Evolutionary conservation across 331 rosid genomes (phyloP), one percentile per base, ranked within the genome.

Genomic region (Phaseolus coccineus): DNA sequence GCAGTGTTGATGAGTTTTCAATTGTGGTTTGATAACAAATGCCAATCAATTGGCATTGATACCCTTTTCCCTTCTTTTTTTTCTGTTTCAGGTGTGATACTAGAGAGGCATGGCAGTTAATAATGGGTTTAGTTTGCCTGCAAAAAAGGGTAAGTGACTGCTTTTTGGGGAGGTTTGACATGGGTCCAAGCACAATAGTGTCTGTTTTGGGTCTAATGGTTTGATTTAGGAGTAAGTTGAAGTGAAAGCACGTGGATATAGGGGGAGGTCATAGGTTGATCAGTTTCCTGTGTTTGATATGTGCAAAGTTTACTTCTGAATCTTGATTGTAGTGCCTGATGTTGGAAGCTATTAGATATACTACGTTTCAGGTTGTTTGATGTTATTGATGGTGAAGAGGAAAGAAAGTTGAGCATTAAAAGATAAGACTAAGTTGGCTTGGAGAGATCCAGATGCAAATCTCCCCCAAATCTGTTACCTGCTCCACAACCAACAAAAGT

Each of bases 341-440:
- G 39, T 59, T 59, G 13, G 66, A 2, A 1, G 39, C 39, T 28
- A 10, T 27, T 11, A 58, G 9, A 58, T 10, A 28, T 11, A 58
- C 39, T 58, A 58, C n/a, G 65, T 28, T 27, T 35, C 39, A 58
- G 65, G 65, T 58, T 58, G 65, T 37, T 58, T 58, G 64, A 57
- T 11, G 64, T 4, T 4, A 16, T 27, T 58, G n/a, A 58, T 58
- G 39, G 19, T 4, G 9, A 58, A 58, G 37, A 28, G n/a, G 65
- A 11, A 35, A 28, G 39, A 59, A 27, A 9, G 66, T 28, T 2
- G 39, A 9, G 12, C 19, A 3, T 0, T 12, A 12, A 28, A 19
- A 55, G 31, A 28, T 27, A 24, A 52, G 27, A 52, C 33, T 56
- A 39, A 0, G 33, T 25, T 25, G 6, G 30, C 2, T 56, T 56